Conservation (phyloP, 2,329 filamentous ascomycete genomes). For the Fusarium sublunatum region DNA sequence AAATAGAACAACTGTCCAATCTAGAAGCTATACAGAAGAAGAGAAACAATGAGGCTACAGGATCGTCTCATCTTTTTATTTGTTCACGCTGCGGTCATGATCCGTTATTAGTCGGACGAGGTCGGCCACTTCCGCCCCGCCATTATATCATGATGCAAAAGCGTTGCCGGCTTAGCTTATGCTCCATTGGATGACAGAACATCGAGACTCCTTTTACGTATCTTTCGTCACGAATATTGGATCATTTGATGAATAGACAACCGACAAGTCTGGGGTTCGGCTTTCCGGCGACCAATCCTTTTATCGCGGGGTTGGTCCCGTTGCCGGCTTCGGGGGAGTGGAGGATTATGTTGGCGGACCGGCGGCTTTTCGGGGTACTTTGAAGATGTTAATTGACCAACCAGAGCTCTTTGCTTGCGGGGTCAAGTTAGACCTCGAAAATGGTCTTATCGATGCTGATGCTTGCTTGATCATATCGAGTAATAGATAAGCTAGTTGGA, state of each 20-base stretch:
- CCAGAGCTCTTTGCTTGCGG: conserved; percentile 3
- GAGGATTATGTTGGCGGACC: conserved; percentile 22
- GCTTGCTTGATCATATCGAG: conserved; percentile 42
- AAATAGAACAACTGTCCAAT: background rate
- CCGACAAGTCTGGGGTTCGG: conserved; percentile 3
- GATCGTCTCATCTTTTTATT: conserved; percentile 38
- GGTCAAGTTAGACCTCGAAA: conserved; percentile 6
- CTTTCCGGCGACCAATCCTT: conserved; percentile 1
- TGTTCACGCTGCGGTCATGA: conserved; percentile 17
- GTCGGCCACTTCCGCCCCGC: conserved; percentile 50
- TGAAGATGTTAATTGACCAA: conserved; percentile 4
- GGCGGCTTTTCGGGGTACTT: conserved; percentile 11
- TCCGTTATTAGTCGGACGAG: conserved; percentile 31
- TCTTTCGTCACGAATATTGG: conserved; percentile 2
- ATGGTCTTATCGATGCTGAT: conserved; percentile 30
- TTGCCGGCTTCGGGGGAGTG: conserved; percentile 34
- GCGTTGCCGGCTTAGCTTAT: conserved; percentile 12
- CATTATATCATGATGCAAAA: conserved; percentile 18
- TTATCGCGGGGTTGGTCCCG: conserved; percentile 8
- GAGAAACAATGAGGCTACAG: conserved; percentile 2
- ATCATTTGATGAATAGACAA: background rate
- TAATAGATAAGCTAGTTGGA: conserved; percentile 15
- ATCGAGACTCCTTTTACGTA: conserved; percentile 14
- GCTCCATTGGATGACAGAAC: background rate
- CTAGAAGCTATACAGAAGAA: background rate